phyloP scores from a whole-genome alignment of 1,139 yeast species.

The Diutina scorzettiae region DNA sequence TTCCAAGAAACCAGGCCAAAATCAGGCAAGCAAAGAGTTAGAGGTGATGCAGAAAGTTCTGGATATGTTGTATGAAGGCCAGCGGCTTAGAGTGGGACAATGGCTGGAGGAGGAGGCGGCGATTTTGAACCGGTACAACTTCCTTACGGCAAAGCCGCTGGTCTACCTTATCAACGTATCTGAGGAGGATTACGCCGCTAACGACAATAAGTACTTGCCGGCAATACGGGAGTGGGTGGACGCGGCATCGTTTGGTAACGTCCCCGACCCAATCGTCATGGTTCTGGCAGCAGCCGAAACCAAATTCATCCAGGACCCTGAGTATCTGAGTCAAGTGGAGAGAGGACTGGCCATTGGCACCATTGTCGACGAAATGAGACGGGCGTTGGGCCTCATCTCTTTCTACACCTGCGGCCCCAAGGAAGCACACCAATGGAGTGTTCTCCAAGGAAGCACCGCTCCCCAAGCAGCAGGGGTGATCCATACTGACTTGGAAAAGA shows the following conservation, averaged over 20 bases:
- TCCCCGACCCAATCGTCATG: constrained; percentile 24
- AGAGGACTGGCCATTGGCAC: constrained; percentile 28
- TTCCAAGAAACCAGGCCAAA: constrained; percentile 26
- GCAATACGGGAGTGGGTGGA: constrained; percentile 41
- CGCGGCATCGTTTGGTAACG: constrained; percentile 43
- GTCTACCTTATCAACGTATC: constrained; percentile 49
- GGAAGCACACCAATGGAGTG: constrained; percentile 12
- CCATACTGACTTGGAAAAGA: constrained; percentile 11
- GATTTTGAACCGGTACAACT: constrained; percentile 44
- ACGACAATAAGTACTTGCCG: constrained; percentile 32
- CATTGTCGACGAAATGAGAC: constrained; percentile 53
- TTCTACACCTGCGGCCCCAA: constrained; percentile 13
- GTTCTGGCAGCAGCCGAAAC: constrained; percentile 54
- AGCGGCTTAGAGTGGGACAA: constrained; percentile 29
- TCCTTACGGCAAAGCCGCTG: constrained; percentile 63
- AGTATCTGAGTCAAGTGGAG: constrained; percentile 13
- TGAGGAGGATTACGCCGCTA: constrained; percentile 37
- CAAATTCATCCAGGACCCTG: constrained; percentile 17
- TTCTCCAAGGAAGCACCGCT: constrained; percentile 11
- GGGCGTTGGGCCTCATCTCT: constrained; percentile 47
- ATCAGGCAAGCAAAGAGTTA: constrained; percentile 19
- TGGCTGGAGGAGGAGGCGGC: constrained; percentile 47
- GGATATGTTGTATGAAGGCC: constrained; percentile 47
- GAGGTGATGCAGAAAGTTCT: constrained; percentile 33
- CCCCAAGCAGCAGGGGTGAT: constrained; percentile 12